Conservation (phyloP, 2,329 filamentous ascomycete species). For the Microcera coccophila region DNA sequence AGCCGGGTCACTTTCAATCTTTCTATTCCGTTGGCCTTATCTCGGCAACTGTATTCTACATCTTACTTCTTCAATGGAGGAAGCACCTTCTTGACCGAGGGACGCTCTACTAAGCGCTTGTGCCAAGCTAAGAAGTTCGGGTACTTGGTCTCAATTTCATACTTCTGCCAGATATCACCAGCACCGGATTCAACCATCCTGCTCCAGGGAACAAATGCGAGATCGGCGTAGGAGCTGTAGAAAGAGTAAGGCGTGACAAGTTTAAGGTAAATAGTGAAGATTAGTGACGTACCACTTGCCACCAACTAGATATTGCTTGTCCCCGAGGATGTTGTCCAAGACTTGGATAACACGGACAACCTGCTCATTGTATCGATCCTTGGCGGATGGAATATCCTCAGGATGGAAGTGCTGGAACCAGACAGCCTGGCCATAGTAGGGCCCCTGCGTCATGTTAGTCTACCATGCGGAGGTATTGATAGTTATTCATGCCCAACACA, state of each 20-base stretch:
- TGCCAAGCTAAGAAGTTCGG: slow-evolving; percentile 35
- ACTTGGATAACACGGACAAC: slow-evolving; percentile 29
- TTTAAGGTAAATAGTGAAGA: not conserved
- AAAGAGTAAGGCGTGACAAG: not conserved
- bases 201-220: slow-evolving; percentile 33
- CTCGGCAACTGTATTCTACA: not conserved
- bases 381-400: slow-evolving; percentile 28
- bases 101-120: slow-evolving; percentile 29
- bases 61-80: not conserved
- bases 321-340: slow-evolving; percentile 31
- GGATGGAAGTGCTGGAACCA: slow-evolving; percentile 31
- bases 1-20: too few relatives aligned
- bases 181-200: slow-evolving; percentile 9
- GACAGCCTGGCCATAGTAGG: slow-evolving; percentile 34
- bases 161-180: slow-evolving; percentile 19
- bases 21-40: too few relatives aligned
- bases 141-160: slow-evolving; percentile 31
- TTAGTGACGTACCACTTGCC: slow-evolving; percentile 28
- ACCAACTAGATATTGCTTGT: slow-evolving; percentile 35
- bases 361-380: slow-evolving; percentile 31
- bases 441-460: slow-evolving; percentile 23
- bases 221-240: slow-evolving; percentile 32
- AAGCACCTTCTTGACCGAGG: slow-evolving; percentile 25
- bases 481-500: slow-evolving; percentile 1
- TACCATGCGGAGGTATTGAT: not conserved